Conservation (phyloP, 306 rosid species). For the Castanospermum australe region DNA sequence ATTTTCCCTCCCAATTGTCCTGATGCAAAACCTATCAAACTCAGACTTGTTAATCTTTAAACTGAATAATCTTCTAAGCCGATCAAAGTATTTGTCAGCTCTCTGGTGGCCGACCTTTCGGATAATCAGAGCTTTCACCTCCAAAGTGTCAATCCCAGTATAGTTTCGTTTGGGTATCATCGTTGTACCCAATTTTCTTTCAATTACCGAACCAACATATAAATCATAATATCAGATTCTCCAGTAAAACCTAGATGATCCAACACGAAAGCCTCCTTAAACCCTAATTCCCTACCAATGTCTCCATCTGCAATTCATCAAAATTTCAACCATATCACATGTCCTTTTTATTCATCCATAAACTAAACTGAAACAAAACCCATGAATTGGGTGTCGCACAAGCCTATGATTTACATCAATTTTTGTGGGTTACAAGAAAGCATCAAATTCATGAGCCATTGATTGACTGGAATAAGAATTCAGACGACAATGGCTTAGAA, state of each 20-base stretch:
- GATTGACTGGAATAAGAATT: not conserved
- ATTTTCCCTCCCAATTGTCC: constrained; percentile 77
- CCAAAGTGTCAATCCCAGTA: constrained; percentile 66
- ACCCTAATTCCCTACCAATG: constrained; percentile 51
- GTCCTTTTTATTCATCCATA: not conserved
- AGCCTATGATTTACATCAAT: not conserved
- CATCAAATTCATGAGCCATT: not conserved
- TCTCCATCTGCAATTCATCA: constrained; percentile 39
- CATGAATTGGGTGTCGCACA: not conserved
- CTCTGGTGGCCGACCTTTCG: constrained; percentile 70
- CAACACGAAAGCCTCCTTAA: constrained; percentile 40
- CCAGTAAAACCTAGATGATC: constrained; percentile 44
- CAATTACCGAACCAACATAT: constrained; percentile 29
- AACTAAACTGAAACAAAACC: not conserved
- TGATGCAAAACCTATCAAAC: constrained; percentile 65
- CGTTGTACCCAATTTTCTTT: constrained; percentile 23
- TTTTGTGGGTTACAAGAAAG: not conserved
- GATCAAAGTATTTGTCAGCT: constrained; percentile 75
- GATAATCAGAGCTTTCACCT: constrained; percentile 71
- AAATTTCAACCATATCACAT: constrained; percentile 30
- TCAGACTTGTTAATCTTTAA: constrained; percentile 68
- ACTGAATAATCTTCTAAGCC: constrained; percentile 63
- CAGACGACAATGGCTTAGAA: not conserved
- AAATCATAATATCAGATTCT: constrained; percentile 32
- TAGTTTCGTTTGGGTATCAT: constrained; percentile 47